phyloP scores from a whole-genome alignment of 257 asterid genomes.

The Paraleonurus japonicus region DNA sequence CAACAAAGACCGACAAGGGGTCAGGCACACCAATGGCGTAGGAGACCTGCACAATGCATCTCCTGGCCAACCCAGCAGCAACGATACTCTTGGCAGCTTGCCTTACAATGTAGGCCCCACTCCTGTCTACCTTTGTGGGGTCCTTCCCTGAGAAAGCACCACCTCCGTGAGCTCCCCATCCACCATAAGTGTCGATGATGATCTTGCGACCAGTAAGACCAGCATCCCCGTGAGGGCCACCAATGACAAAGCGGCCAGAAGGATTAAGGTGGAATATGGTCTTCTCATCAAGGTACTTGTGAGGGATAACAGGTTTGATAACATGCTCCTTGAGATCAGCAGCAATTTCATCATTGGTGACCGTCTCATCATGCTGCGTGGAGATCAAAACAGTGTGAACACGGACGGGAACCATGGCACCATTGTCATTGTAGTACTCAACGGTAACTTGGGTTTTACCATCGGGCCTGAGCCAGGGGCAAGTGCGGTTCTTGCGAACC shows the following conservation, averaged over 20 bases:
- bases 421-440: conserved; percentile 41
- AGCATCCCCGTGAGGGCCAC: conserved; percentile 50
- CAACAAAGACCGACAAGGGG: conserved; percentile 45
- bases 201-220: conserved; percentile 50
- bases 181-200: conserved; percentile 12
- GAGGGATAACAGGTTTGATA: conserved; percentile 20
- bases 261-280: conserved; percentile 48
- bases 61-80: conserved; percentile 40
- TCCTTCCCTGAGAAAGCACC: not conserved
- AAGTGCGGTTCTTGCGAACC: conserved; percentile 43
- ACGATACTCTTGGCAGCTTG: conserved; percentile 48
- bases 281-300: conserved; percentile 40
- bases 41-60: conserved; percentile 49
- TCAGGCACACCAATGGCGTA: conserved; percentile 48
- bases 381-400: conserved; percentile 47
- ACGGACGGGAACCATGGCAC: conserved; percentile 43
- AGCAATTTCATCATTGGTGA: conserved; percentile 41
- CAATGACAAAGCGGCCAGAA: conserved; percentile 42
- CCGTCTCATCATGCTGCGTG: conserved; percentile 46
- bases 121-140: conserved; percentile 32
- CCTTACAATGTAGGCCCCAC: conserved; percentile 44
- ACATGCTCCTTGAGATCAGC: conserved; percentile 35
- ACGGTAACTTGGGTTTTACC: conserved; percentile 46
- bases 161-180: not conserved
- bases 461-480: conserved; percentile 48